These are phyloP conservation scores for Penicillium turbatum DNA, from an alignment of 495 filamentous ascomycete species.

Conservation along the genomic window DNA sequence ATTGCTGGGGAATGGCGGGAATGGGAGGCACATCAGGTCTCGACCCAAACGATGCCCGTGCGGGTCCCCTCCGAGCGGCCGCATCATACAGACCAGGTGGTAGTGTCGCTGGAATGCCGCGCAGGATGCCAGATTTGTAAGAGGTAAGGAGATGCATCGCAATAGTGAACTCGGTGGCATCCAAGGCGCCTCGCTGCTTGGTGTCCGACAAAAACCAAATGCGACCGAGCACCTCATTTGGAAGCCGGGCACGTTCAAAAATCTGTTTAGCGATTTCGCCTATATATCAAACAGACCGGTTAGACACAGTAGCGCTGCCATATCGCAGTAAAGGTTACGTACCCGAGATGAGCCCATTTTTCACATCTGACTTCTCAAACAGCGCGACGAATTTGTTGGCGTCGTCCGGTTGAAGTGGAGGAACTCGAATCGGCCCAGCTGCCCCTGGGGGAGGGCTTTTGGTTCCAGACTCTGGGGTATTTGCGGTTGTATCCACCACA, in stretches of 20 bases:
- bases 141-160: slow-evolving; percentile 96
- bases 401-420: slow-evolving; percentile 83
- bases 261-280: slow-evolving; percentile 87
- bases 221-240: slow-evolving; percentile 82
- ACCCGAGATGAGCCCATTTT: slow-evolving; percentile 78
- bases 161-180: slow-evolving; percentile 89
- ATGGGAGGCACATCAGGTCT: slow-evolving; percentile 45
- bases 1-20: slow-evolving; percentile 66
- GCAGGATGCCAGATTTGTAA: slow-evolving; percentile 75
- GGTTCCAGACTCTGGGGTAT: slow-evolving; percentile 39
- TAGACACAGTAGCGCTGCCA: background rate
- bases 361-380: slow-evolving; percentile 81
- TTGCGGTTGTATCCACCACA: slow-evolving; percentile 39
- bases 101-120: slow-evolving; percentile 72
- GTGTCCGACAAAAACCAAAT: slow-evolving; percentile 96
- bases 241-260: slow-evolving; percentile 85
- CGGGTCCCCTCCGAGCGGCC: slow-evolving; percentile 63
- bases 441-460: slow-evolving; percentile 60
- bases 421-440: slow-evolving; percentile 77
- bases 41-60: slow-evolving; percentile 45
- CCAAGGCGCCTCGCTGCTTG: slow-evolving; percentile 84
- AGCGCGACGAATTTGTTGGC: slow-evolving; percentile 77
- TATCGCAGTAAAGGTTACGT: slow-evolving; percentile 12
- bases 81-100: slow-evolving; percentile 90
- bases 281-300: slow-evolving; percentile 18